Evolutionary conservation across 768 basidiomycete species (phyloP).

Genomic region (Symmetrospora coprosmae): DNA sequence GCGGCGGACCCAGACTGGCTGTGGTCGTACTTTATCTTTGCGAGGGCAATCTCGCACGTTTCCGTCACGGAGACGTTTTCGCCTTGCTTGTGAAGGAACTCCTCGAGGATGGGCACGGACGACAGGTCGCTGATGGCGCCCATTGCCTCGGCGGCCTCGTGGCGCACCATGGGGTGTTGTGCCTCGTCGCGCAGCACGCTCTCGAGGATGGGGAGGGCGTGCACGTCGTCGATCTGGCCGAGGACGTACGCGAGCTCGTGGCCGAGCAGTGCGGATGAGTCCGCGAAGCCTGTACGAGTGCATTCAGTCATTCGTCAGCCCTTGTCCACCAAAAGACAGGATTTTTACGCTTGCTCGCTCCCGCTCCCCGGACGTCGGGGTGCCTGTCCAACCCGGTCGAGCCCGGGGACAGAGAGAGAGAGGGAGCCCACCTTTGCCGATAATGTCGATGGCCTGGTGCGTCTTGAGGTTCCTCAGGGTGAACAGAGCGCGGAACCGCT

Average conservation of each 20-base stretch:
- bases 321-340: not conserved
- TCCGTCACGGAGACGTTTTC: slow-evolving; percentile 57
- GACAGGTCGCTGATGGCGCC: slow-evolving; percentile 66
- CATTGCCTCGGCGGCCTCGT: slow-evolving; percentile 99
- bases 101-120: slow-evolving; percentile 55
- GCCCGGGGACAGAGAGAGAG: slow-evolving; percentile 7
- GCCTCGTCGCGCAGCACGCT: slow-evolving; percentile 52
- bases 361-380: too few species aligned
- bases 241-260: slow-evolving; percentile 96
- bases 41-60: slow-evolving; percentile 93
- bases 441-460: slow-evolving; percentile 54
- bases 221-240: slow-evolving; percentile 65
- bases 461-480: slow-evolving; percentile 67
- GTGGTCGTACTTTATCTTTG: slow-evolving; percentile 80
- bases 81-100: slow-evolving; percentile 58
- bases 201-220: slow-evolving; percentile 67
- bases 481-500: slow-evolving; percentile 79
- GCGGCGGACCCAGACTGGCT: slow-evolving; percentile 7
- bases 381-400: not conserved
- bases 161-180: slow-evolving; percentile 91
- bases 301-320: slow-evolving; percentile 4
- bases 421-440: slow-evolving; percentile 56
- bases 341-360: too few species aligned
- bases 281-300: slow-evolving; percentile 54
- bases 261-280: slow-evolving; percentile 78